These are phyloP conservation scores for Cladosporium sp. DNA, from an alignment of 2,329 filamentous ascomycete genomes.

Conservation along the genomic window DNA sequence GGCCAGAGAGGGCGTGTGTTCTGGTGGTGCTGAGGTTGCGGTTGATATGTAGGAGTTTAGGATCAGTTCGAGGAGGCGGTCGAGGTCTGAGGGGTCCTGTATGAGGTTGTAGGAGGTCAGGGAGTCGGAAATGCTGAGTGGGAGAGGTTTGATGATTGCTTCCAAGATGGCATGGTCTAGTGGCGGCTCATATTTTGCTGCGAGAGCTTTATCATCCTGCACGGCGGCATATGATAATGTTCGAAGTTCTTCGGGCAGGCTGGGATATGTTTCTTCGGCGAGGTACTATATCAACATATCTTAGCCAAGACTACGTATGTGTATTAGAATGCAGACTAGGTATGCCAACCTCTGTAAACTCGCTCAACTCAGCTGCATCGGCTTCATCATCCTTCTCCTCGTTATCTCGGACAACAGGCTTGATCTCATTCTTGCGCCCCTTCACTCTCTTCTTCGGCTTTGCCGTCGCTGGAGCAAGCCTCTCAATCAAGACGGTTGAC, in stretches of 20 bases:
- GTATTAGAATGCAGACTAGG: not conserved
- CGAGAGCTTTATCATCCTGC: constrained; percentile 47
- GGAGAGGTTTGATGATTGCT: constrained; percentile 50
- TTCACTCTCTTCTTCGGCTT: constrained; percentile 42
- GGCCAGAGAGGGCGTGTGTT: constrained; percentile 44
- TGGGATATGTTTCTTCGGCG: constrained; percentile 62
- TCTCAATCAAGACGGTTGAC: constrained; percentile 63
- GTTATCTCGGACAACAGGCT: constrained; percentile 22
- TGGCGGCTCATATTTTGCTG: constrained; percentile 55
- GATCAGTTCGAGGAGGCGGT: constrained; percentile 58
- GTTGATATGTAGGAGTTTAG: constrained; percentile 59
- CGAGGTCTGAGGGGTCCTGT: constrained; percentile 40
- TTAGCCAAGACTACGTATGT: not conserved
- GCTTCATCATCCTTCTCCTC: constrained; percentile 20
- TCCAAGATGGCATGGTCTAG: constrained; percentile 36
- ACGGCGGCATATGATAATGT: constrained; percentile 58
- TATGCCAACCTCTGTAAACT: constrained; percentile 64
- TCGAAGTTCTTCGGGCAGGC: constrained; percentile 59
- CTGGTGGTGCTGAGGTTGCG: constrained; percentile 59
- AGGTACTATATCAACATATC: constrained; percentile 55
- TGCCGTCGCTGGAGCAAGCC: constrained; percentile 46
- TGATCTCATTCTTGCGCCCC: constrained; percentile 38
- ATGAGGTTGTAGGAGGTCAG: constrained; percentile 64
- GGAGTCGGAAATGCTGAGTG: constrained; percentile 61
- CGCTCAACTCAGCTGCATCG: constrained; percentile 65